Conservation (phyloP, 2,329 filamentous ascomycete species). For the Emericellopsis atlantica region DNA sequence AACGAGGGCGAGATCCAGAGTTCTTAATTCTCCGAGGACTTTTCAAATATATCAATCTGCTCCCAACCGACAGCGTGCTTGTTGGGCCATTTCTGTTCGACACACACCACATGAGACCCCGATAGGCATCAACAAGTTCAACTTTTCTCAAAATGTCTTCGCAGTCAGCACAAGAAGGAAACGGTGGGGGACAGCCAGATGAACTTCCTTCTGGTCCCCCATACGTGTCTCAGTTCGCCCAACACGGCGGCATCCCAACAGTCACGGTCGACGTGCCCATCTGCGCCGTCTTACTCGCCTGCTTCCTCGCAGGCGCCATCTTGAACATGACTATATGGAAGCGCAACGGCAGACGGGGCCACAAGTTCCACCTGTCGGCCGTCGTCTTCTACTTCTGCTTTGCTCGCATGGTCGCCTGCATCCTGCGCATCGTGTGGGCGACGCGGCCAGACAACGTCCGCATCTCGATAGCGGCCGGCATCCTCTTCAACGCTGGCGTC, state of each 20-base stretch:
- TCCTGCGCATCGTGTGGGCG: conserved; percentile 41
- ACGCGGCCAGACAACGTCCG: conserved; percentile 21
- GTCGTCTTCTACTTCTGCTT: conserved; percentile 47
- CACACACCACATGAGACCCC: too few species aligned
- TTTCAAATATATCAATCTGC: too few species aligned
- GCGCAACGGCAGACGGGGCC: conserved; percentile 30
- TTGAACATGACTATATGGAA: conserved; percentile 47
- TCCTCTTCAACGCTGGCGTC: conserved; percentile 64
- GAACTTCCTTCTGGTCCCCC: too few species aligned
- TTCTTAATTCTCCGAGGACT: too few species aligned
- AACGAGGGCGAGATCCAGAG: too few species aligned
- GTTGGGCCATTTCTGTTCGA: too few species aligned
- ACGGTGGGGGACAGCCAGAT: too few species aligned
- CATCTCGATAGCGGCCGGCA: conserved; percentile 43
- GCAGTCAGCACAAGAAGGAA: too few species aligned
- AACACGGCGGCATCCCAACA: conserved; percentile 45
- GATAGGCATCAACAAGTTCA: too few species aligned
- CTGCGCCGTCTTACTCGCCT: conserved; percentile 44
- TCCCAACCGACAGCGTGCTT: too few species aligned
- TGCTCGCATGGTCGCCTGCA: conserved; percentile 37
- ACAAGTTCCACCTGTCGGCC: conserved; percentile 48
- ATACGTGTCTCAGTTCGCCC: conserved; percentile 22
- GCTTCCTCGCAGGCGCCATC: conserved; percentile 41
- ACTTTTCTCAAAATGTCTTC: too few species aligned
- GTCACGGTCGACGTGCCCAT: conserved; percentile 50